phyloP scores from a whole-genome alignment of 371 early-diverging fungal genomes.

The Cokeromyces recurvatus region DNA sequence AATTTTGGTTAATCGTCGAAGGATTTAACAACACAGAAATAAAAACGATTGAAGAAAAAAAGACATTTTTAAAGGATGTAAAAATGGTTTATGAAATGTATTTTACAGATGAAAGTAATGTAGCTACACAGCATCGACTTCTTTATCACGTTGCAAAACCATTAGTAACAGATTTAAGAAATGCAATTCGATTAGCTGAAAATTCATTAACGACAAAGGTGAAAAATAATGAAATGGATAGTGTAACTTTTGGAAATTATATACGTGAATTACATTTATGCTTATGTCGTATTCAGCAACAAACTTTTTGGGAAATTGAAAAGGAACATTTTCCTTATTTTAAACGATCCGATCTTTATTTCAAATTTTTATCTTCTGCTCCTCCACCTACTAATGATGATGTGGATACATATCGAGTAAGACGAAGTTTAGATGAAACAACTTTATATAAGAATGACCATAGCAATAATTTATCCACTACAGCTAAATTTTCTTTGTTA shows the following conservation, averaged over 20 bases:
- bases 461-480: no score
- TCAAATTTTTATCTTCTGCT: constrained; percentile 55
- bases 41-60: constrained; percentile 8
- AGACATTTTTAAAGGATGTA: constrained; percentile 54
- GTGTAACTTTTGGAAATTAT: constrained; percentile 1
- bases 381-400: constrained; percentile 17
- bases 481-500: no score
- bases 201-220: neutral
- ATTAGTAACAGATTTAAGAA: constrained; percentile 20
- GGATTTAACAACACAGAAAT: constrained; percentile 49
- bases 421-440: constrained; percentile 36
- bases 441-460: constrained; percentile 7
- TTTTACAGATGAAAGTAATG: constrained; percentile 43
- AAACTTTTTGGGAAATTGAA: constrained; percentile 64
- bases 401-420: no score
- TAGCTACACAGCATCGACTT: constrained; percentile 45
- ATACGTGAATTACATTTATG: constrained; percentile 20
- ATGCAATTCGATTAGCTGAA: constrained; percentile 18
- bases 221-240: constrained; percentile 2
- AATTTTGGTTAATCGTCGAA: constrained; percentile 76
- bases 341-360: constrained; percentile 61
- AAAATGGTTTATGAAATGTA: constrained; percentile 68
- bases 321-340: constrained; percentile 60
- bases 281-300: constrained; percentile 38
- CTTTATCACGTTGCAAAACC: constrained; percentile 25